A percentile compares a stretch with the other conserved stretches of the same genome.
phyloP scores from a whole-genome alignment of 2,329 filamentous ascomycete species.

The Fusarium anguioides region DNA sequence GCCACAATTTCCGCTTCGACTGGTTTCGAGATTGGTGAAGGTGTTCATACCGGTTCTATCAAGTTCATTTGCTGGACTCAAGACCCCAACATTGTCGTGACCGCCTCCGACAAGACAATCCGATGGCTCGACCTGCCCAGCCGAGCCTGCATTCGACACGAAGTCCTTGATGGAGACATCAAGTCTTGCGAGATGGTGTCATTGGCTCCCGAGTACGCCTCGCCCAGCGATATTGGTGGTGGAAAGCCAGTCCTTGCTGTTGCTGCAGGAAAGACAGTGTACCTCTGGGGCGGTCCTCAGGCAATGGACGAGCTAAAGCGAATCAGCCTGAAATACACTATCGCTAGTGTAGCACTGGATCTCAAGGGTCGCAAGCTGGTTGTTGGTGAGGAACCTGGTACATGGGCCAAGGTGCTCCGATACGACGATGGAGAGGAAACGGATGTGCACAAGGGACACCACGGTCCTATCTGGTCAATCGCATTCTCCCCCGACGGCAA shows the following conservation, averaged over 20 bases:
- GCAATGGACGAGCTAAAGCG: conserved; percentile 82
- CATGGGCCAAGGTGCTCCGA: conserved; percentile 95
- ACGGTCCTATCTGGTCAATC: conserved; percentile 96
- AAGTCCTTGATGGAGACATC: conserved; percentile 84
- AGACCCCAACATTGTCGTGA: conserved; percentile 88
- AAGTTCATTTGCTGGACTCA: conserved; percentile 96
- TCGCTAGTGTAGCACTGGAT: conserved; percentile 91
- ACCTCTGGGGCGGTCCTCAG: conserved; percentile 84
- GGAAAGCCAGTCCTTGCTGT: conserved; percentile 83
- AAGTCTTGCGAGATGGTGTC: conserved; percentile 91
- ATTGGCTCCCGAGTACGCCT: conserved; percentile 68
- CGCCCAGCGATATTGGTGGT: conserved; percentile 71
- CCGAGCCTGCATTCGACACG: conserved; percentile 78
- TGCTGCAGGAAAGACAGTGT: conserved; percentile 92
- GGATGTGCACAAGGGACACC: conserved; percentile 95
- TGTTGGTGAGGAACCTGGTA: conserved; percentile 90
- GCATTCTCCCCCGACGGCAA: conserved; percentile 96
- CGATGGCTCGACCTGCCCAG: conserved; percentile 93
- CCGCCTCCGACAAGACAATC: conserved; percentile 89
- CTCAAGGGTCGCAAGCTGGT: conserved; percentile 84
- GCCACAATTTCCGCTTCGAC: conserved; percentile 67
- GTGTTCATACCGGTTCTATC: conserved; percentile 86
- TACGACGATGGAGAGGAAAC: conserved; percentile 86
- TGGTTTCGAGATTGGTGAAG: conserved; percentile 87
- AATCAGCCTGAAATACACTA: conserved; percentile 82